A percentile compares a stretch with the other conserved stretches of the same genome.
Evolutionary conservation across 176 grass and related monocot species (phyloP).

Genomic region (Elaeis guineensis): DNA sequence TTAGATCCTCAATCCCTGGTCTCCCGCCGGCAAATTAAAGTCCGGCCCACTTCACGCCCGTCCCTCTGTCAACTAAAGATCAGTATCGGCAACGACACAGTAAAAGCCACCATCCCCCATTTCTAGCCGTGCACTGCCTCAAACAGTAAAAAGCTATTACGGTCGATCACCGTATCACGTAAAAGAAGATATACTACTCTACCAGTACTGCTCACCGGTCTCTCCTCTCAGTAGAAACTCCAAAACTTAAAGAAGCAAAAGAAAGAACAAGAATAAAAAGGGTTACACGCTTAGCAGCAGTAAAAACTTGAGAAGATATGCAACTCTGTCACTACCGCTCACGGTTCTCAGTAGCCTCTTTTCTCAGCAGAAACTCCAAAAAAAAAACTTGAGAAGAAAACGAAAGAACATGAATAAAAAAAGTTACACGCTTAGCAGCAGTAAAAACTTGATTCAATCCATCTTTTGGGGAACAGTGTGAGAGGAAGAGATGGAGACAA

Average conservation of each 20-base stretch:
- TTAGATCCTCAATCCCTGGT: slow-evolving; percentile 4
- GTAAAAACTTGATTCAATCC: too few relatives aligned
- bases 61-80: background rate
- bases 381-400: background rate
- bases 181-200: too few relatives aligned
- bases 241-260: background rate
- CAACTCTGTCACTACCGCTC: too few relatives aligned
- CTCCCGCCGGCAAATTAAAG: slow-evolving; percentile 3
- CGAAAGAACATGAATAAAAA: background rate
- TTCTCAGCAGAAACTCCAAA: too few relatives aligned
- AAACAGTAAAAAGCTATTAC: background rate
- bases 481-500: too few relatives aligned
- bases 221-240: too few relatives aligned
- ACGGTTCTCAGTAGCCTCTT: too few relatives aligned
- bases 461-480: background rate
- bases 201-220: too few relatives aligned
- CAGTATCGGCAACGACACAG: slow-evolving; percentile 10
- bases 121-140: background rate
- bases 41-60: background rate
- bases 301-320: too few relatives aligned
- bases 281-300: background rate
- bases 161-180: background rate
- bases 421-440: background rate
- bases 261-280: background rate
- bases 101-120: slow-evolving; percentile 6